Base-by-base conservation (phyloP, 768 basidiomycete species). In the Termitomyces sp. region DNA sequence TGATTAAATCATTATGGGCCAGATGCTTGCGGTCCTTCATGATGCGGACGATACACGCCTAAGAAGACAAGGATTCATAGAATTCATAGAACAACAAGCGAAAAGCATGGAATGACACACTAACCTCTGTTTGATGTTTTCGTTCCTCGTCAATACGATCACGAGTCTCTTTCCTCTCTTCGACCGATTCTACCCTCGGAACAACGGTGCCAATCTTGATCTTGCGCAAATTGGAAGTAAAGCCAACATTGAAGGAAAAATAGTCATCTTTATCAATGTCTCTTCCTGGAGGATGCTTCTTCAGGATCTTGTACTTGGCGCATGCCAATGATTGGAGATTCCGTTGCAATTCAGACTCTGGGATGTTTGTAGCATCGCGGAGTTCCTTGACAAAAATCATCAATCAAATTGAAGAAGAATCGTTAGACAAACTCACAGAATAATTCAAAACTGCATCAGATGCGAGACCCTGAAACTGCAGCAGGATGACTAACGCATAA, bases 31-130 rank as follows among this genome's bases (percentile, higher is more conserved):
- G 78, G 69, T 93, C 88, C 75, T 98, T 98, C 96, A 99, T 98
- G 31, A 98, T 87, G 34, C 97, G 87, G 27, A 99, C 97, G 62
- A 98, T 89, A 68, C 93, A 98, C 1, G 97, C 97, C 95, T 99
- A 42, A 50, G n/a, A 47, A 52, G 22, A 36, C 45, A 52, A 51
- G 39, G 59, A 22, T 18, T 49, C 36, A 62, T 46, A 60, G 18
- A 45, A 37, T 13, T n/a, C n/a, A n/a, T n/a, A n/a, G n/a, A 18
- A 45, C 34, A 45, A 37, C 13, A 20, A 46, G 24, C 13, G 33
- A 31, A 41, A 11, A 36, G 37, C 27, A 42, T 73, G 83, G 6
- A 16, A 37, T n/a, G 30, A 20, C 34, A 33, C 11, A 48, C 46
- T 55, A 61, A 93, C 96, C 77, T 98, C 96, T 47, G 87, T 90